Evolutionary conservation across 148 eudicot species (phyloP), one percentile per base, ranked within the genome.

Genomic region (Vaccinium macrocarpon): DNA sequence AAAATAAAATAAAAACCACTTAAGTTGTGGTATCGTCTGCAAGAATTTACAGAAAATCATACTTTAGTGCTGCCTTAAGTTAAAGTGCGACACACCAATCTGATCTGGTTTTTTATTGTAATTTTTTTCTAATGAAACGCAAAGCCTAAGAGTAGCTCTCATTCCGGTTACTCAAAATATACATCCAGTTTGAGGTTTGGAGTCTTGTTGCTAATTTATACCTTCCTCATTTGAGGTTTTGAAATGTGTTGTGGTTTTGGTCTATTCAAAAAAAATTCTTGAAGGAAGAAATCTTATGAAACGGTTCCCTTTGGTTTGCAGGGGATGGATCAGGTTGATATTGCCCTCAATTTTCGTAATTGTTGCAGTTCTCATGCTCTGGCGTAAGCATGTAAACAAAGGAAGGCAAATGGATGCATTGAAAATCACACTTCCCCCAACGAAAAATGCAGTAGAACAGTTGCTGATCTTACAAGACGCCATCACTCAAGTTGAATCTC

Each of bases 381-480:
- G 98, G 95, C 93, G 84, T 50, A 87, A 86, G 73, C 86, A 85
- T 87, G 83, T 81, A 76, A 89, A 88, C 64, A 92, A 86, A 86
- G 92, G 92, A 83, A 88, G 48, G 84, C 88, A 90, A 80, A 87
- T 92, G 85, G 90, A 92, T 68, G 92, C 94, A 76, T 93, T 90
- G 83, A 92, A 83, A 84, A 89, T 95, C 51, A 84, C 86, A 79
- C 89, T 91, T 53, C 98, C 98, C 50, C 95, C 96, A 0, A 84
- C 84, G 62, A 88, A 87, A 85, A 95, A 93, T 88, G 91, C 98
- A 66, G 95, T 95, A 53, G 98, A 95, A 85, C 96, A 92, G 89
- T 91, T 95, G 62, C 83, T 93, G 81, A 89, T 90, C 42, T 86
- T 95, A 74, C 98, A 95, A 86, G 98, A 93, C 80, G 93, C 95